Percentiles rank a stretch among this genome's conserved stretches.
phyloP scores from a whole-genome alignment of 305 asterid genomes.

The Withania somnifera region DNA sequence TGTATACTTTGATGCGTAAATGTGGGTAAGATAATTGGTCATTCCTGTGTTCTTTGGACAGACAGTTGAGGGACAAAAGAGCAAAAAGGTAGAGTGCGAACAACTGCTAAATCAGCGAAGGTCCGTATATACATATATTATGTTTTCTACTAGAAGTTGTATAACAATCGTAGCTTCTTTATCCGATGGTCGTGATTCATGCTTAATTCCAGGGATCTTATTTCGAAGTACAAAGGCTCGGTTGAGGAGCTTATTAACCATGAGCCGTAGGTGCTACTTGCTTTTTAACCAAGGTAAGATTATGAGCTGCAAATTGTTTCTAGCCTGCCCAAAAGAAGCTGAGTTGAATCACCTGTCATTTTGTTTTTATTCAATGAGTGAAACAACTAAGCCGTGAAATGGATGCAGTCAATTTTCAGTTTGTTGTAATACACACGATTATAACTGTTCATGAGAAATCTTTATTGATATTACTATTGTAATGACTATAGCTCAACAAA shows the following conservation, averaged over 20 bases:
- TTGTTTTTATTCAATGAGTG: neutral
- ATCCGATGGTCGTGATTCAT: constrained; percentile 1
- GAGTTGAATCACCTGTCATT: neutral
- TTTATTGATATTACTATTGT: neutral
- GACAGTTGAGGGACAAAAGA: constrained; percentile 84
- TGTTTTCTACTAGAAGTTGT: neutral
- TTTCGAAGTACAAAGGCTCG: constrained; percentile 45
- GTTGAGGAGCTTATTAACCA: constrained; percentile 62
- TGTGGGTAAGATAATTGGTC: neutral
- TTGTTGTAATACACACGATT: neutral
- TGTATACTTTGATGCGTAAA: neutral
- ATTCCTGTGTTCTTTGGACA: constrained; percentile 12
- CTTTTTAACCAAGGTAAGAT: neutral
- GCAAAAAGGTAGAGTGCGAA: constrained; percentile 48
- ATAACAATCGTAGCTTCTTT: neutral
- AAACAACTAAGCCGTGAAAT: neutral
- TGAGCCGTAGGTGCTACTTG: constrained; percentile 24
- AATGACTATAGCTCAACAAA: neutral
- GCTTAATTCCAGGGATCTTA: constrained; percentile 52
- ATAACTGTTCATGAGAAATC: neutral
- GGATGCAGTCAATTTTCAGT: neutral
- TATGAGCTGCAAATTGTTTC: neutral
- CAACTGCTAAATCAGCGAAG: constrained; percentile 53
- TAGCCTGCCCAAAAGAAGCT: neutral
- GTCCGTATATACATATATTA: constrained; percentile 12